These are phyloP conservation scores for Skeletonema tropicum DNA, from an alignment of 108 stramenopile genomes.

Conservation along the genomic window DNA sequence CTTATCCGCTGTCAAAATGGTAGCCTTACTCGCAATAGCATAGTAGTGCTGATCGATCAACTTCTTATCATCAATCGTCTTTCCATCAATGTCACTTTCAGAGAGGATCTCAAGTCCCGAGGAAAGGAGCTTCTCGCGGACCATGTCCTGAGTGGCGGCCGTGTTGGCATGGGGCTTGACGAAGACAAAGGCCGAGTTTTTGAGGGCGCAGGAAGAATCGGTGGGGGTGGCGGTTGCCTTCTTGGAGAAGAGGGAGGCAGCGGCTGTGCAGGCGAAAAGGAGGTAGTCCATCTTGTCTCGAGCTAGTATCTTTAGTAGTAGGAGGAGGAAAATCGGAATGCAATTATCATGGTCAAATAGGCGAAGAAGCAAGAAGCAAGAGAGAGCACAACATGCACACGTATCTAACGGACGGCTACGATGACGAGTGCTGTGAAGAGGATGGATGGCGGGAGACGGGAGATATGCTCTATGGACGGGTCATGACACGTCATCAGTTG, in stretches of 20 bases:
- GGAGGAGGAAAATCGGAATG: neutral
- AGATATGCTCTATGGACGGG: no score
- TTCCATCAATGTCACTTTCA: slow-evolving; percentile 76
- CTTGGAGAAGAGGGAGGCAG: slow-evolving; percentile 40
- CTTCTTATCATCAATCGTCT: slow-evolving; percentile 86
- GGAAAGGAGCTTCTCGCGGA: slow-evolving; percentile 59
- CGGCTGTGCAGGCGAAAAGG: slow-evolving; percentile 45
- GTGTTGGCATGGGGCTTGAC: slow-evolving; percentile 97
- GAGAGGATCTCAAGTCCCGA: slow-evolving; percentile 75
- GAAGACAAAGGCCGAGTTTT: slow-evolving; percentile 93
- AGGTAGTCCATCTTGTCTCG: slow-evolving; percentile 27
- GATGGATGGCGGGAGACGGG: no score
- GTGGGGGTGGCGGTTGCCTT: slow-evolving; percentile 8
- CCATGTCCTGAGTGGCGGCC: slow-evolving; percentile 69
- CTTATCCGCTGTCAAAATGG: slow-evolving; percentile 78
- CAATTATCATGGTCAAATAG: neutral
- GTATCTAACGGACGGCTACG: no score
- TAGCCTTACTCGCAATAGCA: slow-evolving; percentile 94
- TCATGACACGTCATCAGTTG: no score
- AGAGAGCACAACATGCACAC: no score
- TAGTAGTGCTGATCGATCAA: slow-evolving; percentile 96
- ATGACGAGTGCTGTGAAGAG: no score
- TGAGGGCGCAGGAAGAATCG: slow-evolving; percentile 36
- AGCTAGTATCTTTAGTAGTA: neutral
- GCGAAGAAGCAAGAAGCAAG: no score